Evolutionary conservation across 2,329 filamentous ascomycete species (phyloP), one percentile per base, ranked within the genome.

Genomic region (Chaetomiaceae sp.): DNA sequence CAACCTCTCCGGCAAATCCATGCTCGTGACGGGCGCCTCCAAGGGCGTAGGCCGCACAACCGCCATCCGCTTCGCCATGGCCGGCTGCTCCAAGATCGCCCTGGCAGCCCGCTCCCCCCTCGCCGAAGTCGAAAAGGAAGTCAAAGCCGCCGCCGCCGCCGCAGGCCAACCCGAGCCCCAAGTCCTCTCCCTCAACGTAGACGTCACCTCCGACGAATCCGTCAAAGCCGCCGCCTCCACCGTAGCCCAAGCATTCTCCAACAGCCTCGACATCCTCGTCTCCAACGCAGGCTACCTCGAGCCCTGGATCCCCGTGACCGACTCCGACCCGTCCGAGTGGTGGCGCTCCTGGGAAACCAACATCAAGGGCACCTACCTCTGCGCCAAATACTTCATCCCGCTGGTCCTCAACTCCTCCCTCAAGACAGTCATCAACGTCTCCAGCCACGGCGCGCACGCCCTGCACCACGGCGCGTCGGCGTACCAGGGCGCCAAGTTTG

Each of bases 101-200:
- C 66, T 84, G 14, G 74, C 68, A 12, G 80, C 79, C 3, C 76
- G 81, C 8, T 77, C 75, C 4, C 61, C 68, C n/a, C 68, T 83
- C 4, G 65, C 68, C 15, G 63, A 63, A 2, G 63, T 80, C 1
- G 61, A 60, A 61, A 56, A 59, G 1, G 69, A 66, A n/a, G 72
- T 76, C 9, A 69, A 68, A 12, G 62, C 65, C 39, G 69, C 69
- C 3, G 68, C 69, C 0, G 59, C 55, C 4, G 57, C 58, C 1
- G 65, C 65, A 1, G 63, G 64, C 14, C 60, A 51, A n/a, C 51
- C 51, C 4, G 60, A 59, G 25, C 67, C 67, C 3, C 59, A 65
- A 33, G 61, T 71, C 11, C 51, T 70, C 19, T 37, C 44, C 5
- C 55, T 64, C n/a, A 51, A 62, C 25, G 56, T 73, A 6, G 70